phyloP scores from a whole-genome alignment of 2,329 filamentous ascomycete genomes.

The Onygenales sp. region DNA sequence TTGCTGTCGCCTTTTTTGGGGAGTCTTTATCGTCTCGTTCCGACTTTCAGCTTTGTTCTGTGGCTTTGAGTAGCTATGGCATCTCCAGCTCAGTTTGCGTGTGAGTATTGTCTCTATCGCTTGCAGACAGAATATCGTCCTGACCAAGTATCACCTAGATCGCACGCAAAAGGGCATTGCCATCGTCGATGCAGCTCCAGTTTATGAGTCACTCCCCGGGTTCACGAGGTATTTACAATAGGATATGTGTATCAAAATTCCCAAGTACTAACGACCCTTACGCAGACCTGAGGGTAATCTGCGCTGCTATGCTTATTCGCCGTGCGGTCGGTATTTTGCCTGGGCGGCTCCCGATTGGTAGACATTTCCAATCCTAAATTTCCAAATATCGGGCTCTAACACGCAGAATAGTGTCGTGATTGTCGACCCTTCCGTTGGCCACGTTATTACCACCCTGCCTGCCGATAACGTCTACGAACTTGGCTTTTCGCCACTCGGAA shows the following conservation, averaged over 20 bases:
- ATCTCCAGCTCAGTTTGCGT: constrained; percentile 87
- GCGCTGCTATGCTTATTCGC: constrained; percentile 90
- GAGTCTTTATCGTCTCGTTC: neutral
- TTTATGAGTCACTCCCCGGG: constrained; percentile 74
- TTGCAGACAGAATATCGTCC: constrained; percentile 3
- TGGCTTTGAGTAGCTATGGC: constrained; percentile 94
- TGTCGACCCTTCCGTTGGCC: constrained; percentile 68
- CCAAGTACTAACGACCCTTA: neutral
- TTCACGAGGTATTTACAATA: constrained; percentile 48
- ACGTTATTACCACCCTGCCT: constrained; percentile 63
- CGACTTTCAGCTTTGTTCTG: constrained; percentile 34
- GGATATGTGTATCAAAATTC: constrained; percentile 8
- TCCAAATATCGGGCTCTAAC: constrained; percentile 8
- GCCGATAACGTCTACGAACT: constrained; percentile 85
- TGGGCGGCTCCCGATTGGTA: constrained; percentile 78
- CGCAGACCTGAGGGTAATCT: constrained; percentile 82
- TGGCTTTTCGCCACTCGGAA: constrained; percentile 85
- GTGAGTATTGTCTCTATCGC: constrained; percentile 33
- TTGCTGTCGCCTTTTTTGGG: neutral
- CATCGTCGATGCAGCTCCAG: constrained; percentile 80
- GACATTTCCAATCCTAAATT: constrained; percentile 13
- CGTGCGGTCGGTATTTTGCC: constrained; percentile 90
- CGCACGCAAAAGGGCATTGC: constrained; percentile 96
- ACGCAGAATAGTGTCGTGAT: constrained; percentile 58
- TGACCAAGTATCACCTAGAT: constrained; percentile 38